Conservation (phyloP, 352 stramenopile genomes). For the Phytophthora lateralis region DNA sequence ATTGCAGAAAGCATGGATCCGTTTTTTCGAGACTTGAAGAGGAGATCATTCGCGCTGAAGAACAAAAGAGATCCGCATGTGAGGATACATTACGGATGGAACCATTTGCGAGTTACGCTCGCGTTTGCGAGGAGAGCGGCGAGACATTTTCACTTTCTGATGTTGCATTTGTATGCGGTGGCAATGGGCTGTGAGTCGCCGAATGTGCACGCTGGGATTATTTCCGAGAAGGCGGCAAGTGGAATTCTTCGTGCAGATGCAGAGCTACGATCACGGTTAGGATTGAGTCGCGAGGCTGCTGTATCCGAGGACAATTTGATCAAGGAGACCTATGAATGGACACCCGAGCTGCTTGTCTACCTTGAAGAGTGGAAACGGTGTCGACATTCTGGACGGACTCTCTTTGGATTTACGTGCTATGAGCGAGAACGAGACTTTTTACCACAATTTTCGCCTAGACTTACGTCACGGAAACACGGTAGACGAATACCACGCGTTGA, state of each 20-base stretch:
- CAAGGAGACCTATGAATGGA: slow-evolving; percentile 47
- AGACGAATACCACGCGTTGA: slow-evolving; percentile 24
- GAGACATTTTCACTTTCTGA: slow-evolving; percentile 48
- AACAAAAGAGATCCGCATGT: slow-evolving; percentile 14
- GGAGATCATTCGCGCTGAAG: slow-evolving; percentile 30
- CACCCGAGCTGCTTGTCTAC: slow-evolving; percentile 51
- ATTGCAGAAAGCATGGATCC: slow-evolving; percentile 32
- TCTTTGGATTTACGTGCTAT: slow-evolving; percentile 33
- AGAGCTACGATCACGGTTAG: slow-evolving; percentile 18
- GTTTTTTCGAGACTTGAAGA: slow-evolving; percentile 31
- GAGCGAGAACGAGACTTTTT: slow-evolving; percentile 30
- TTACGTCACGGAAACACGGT: background rate
- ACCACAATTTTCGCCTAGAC: slow-evolving; percentile 15
- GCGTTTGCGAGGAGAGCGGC: slow-evolving; percentile 28
- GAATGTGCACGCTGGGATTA: slow-evolving; percentile 23
- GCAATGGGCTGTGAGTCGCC: slow-evolving; percentile 39
- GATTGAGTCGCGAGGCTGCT: slow-evolving; percentile 7
- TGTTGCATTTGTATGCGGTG: slow-evolving; percentile 53
- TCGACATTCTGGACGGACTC: background rate
- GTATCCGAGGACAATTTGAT: slow-evolving; percentile 35
- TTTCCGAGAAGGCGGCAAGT: slow-evolving; percentile 27
- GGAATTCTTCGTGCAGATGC: slow-evolving; percentile 17
- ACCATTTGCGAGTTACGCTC: slow-evolving; percentile 32
- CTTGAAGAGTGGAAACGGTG: slow-evolving; percentile 46
- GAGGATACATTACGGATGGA: slow-evolving; percentile 33